Evolutionary conservation across 1,284 basidiomycete genomes (phyloP).

Genomic region (Paramarasmius palmivorus): DNA sequence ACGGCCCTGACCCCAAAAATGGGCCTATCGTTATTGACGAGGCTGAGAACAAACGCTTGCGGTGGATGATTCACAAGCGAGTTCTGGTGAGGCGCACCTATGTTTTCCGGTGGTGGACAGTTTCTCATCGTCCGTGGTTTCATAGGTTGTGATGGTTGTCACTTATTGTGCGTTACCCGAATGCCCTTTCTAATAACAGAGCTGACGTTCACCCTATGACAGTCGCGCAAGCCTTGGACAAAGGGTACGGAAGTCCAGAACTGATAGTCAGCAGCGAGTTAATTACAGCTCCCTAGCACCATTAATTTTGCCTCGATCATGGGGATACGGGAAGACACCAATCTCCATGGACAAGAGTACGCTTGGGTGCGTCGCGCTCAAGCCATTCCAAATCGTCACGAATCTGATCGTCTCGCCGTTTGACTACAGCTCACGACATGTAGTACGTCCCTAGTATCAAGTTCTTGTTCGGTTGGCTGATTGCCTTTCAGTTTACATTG

Average conservation of each 20-base stretch:
- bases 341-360: constrained; percentile 50
- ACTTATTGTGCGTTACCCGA: constrained; percentile 43
- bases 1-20: constrained; percentile 19
- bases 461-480: constrained; percentile 1
- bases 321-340: constrained; percentile 48
- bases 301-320: constrained; percentile 59
- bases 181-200: not conserved
- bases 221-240: constrained; percentile 52
- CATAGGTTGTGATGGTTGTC: constrained; percentile 48
- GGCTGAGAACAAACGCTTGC: constrained; percentile 41
- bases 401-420: no score
- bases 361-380: no score
- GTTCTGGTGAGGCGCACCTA: constrained; percentile 34
- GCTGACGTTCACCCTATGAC: constrained; percentile 6
- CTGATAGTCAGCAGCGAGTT: no score
- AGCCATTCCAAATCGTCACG: no score
- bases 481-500: constrained; percentile 38
- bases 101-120: not conserved
- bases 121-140: not conserved
- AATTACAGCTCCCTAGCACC: constrained; percentile 41
- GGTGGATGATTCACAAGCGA: constrained; percentile 52
- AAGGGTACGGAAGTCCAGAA: no score
- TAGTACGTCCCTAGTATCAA: constrained; percentile 28
- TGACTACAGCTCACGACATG: no score
- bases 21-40: constrained; percentile 41